Percentiles rank a stretch among this genome's conserved stretches.
These are phyloP conservation scores for Xylariaceae sp. DNA, from an alignment of 2,329 filamentous ascomycete species.

Conservation along the genomic window DNA sequence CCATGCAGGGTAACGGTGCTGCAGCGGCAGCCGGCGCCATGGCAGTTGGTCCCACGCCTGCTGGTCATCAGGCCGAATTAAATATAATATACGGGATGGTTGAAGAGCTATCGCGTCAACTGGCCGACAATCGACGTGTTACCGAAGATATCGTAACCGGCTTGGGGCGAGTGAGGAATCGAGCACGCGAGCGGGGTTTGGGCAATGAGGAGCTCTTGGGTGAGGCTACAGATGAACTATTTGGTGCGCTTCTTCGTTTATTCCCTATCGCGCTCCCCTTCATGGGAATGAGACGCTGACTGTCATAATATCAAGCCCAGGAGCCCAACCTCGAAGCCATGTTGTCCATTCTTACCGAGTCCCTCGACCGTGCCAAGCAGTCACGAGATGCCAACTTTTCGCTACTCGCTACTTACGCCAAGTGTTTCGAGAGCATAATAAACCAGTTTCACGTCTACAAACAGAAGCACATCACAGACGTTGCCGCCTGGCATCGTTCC, in stretches of 20 bases:
- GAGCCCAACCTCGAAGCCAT: conserved; percentile 66
- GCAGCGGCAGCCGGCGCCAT: conserved; percentile 48
- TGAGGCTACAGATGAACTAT: conserved; percentile 62
- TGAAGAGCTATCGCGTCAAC: conserved; percentile 68
- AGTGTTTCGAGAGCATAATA: conserved; percentile 63
- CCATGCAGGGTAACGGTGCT: conserved; percentile 43
- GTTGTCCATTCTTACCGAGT: conserved; percentile 66
- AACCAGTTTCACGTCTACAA: conserved; percentile 72
- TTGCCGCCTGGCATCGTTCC: conserved; percentile 69
- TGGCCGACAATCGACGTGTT: conserved; percentile 66
- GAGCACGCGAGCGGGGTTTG: conserved; percentile 58
- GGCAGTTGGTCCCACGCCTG: conserved; percentile 65
- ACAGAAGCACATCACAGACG: conserved; percentile 65
- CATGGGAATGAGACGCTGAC: conserved; percentile 9
- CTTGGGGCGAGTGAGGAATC: conserved; percentile 65
- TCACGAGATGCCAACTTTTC: conserved; percentile 66
- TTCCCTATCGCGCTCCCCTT: neutral
- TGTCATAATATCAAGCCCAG: conserved; percentile 53
- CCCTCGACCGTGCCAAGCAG: conserved; percentile 66
- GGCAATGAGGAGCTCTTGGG: conserved; percentile 66
- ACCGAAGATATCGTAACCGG: conserved; percentile 70
- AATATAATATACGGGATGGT: conserved; percentile 74
- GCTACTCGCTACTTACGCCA: conserved; percentile 64
- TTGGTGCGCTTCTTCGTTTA: conserved; percentile 50
- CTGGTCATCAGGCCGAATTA: conserved; percentile 71